Conservation (phyloP, 768 basidiomycete species). For the Pisolithus orientalis region DNA sequence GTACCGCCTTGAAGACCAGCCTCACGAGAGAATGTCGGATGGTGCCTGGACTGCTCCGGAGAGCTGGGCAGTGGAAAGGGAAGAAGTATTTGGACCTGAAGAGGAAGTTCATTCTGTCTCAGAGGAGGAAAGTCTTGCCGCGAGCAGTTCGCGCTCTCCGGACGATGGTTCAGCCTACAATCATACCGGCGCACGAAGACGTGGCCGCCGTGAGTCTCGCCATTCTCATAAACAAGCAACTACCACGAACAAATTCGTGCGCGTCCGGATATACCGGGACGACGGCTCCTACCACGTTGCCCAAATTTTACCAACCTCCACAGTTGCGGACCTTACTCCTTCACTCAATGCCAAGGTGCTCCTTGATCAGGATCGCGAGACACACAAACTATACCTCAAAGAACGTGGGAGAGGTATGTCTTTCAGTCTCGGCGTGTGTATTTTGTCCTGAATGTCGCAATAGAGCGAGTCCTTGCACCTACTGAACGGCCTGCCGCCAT, state of each 20-base stretch:
- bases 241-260: slow-evolving; percentile 31
- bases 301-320: slow-evolving; percentile 54
- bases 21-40: slow-evolving; percentile 14
- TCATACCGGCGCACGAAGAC: slow-evolving; percentile 13
- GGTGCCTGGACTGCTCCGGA: slow-evolving; percentile 63
- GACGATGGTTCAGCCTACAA: slow-evolving; percentile 10
- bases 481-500: slow-evolving; percentile 83
- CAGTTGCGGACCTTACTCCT: slow-evolving; percentile 60
- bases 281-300: slow-evolving; percentile 70
- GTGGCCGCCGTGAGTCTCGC: slow-evolving; percentile 20
- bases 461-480: slow-evolving; percentile 78
- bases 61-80: slow-evolving; percentile 67
- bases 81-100: slow-evolving; percentile 31
- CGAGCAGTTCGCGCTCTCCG: slow-evolving; percentile 12
- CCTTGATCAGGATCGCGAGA: slow-evolving; percentile 44
- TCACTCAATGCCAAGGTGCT: slow-evolving; percentile 55
- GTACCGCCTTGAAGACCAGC: slow-evolving; percentile 6
- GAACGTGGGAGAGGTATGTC: slow-evolving; percentile 68
- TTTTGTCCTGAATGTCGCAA: background rate
- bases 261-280: slow-evolving; percentile 71
- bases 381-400: slow-evolving; percentile 66
- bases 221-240: slow-evolving; percentile 13
- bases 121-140: slow-evolving; percentile 25
- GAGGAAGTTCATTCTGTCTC: slow-evolving; percentile 38
- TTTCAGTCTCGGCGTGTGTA: background rate